Evolutionary conservation across 192 early-diverging fungal genomes (phyloP).

Genomic region (Dissophora ornata): DNA sequence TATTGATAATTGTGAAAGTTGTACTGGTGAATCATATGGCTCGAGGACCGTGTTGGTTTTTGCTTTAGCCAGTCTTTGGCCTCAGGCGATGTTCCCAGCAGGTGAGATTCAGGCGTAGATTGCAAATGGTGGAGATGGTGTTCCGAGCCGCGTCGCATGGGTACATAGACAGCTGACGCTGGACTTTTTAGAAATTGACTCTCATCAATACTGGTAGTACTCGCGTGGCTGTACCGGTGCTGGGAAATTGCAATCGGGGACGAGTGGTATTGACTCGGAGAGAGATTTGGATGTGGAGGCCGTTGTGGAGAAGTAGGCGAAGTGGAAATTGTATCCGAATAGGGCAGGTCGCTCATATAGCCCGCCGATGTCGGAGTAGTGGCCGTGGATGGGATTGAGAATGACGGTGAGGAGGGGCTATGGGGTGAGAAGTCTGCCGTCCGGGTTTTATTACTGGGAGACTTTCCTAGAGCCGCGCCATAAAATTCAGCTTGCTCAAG

Average conservation of each 20-base stretch:
- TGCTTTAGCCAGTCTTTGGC: conserved; percentile 51
- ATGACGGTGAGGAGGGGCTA: conserved; percentile 36
- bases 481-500: conserved; percentile 37
- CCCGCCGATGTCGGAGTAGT: conserved; percentile 30
- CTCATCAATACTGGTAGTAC: conserved; percentile 26
- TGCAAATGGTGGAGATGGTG: conserved; percentile 12
- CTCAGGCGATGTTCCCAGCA: conserved; percentile 46
- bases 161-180: conserved; percentile 14
- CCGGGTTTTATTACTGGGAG: too few species aligned
- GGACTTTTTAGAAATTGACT: neutral
- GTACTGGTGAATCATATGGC: conserved; percentile 51
- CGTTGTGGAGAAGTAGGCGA: conserved; percentile 26
- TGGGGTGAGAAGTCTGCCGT: conserved; percentile 12
- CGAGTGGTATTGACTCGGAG: conserved; percentile 15
- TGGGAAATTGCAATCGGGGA: conserved; percentile 39
- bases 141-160: conserved; percentile 41
- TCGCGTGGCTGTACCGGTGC: conserved; percentile 15
- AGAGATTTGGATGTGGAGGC: conserved; percentile 1
- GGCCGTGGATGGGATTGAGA: conserved; percentile 45
- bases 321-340: conserved; percentile 5
- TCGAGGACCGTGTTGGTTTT: conserved; percentile 42
- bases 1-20: conserved; percentile 49
- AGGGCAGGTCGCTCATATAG: conserved; percentile 25
- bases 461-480: too few species aligned
- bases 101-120: conserved; percentile 16